phyloP scores from a whole-genome alignment of 306 rosid species.

The Acacia melanoxylon region DNA sequence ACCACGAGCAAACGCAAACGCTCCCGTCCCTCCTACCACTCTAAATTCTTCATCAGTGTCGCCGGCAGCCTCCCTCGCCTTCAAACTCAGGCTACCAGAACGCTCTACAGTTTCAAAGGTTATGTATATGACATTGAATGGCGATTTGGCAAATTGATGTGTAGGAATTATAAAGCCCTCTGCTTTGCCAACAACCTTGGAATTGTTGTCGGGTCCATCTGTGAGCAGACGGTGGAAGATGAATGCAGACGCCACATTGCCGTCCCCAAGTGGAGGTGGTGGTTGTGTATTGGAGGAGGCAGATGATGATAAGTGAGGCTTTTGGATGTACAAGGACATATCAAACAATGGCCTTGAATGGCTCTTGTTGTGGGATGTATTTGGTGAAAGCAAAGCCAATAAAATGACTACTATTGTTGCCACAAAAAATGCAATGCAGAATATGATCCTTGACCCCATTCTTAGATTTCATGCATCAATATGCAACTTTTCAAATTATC shows the following conservation, averaged over 20 bases:
- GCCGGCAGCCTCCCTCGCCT: constrained; percentile 41
- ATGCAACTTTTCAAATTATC: neutral
- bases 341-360: constrained; percentile 53
- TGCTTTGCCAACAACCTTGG: constrained; percentile 64
- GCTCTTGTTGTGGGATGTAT: constrained; percentile 36
- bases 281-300: constrained; percentile 25
- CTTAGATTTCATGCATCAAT: constrained; percentile 18
- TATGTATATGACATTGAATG: constrained; percentile 72
- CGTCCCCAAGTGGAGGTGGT: constrained; percentile 19
- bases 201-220: constrained; percentile 72
- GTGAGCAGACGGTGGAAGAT: constrained; percentile 66
- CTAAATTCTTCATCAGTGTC: constrained; percentile 37
- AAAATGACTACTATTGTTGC: constrained; percentile 65
- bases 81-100: constrained; percentile 71
- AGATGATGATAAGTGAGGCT: constrained; percentile 38
- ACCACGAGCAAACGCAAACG: constrained; percentile 92
- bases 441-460: constrained; percentile 44
- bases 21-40: constrained; percentile 86
- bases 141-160: constrained; percentile 59
- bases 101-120: constrained; percentile 62
- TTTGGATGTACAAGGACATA: constrained; percentile 79
- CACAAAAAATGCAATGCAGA: constrained; percentile 56
- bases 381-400: constrained; percentile 66
- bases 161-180: constrained; percentile 71
- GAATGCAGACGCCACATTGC: constrained; percentile 36